Evolutionary conservation across 345 rosid species (phyloP).

Genomic region (Murraya paniculata): DNA sequence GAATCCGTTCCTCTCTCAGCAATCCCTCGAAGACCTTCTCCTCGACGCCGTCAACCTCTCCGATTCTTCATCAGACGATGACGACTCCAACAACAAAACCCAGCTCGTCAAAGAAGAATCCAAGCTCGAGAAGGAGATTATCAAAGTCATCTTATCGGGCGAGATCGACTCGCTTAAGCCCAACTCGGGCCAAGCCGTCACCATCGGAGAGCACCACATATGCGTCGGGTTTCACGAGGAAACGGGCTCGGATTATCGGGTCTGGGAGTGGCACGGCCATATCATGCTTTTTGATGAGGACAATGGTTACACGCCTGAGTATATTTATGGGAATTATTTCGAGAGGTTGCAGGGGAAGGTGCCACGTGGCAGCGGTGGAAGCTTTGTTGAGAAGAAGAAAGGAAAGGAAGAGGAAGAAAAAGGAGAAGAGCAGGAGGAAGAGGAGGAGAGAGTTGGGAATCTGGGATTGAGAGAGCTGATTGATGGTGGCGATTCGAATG

Average conservation of each 20-base stretch:
- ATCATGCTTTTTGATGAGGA: slow-evolving; percentile 91
- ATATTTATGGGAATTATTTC: slow-evolving; percentile 93
- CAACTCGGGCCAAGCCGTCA: slow-evolving; percentile 91
- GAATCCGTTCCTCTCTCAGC: slow-evolving; percentile 42
- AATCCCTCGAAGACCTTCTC: slow-evolving; percentile 82
- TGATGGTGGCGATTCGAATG: slow-evolving; percentile 52
- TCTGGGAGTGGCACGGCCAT: slow-evolving; percentile 99
- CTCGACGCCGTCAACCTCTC: slow-evolving; percentile 46
- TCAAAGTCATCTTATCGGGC: slow-evolving; percentile 69
- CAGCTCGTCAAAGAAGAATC: slow-evolving; percentile 77
- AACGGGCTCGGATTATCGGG: slow-evolving; percentile 78
- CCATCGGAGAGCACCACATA: slow-evolving; percentile 83
- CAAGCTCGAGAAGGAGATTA: slow-evolving; percentile 76
- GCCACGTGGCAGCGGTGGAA: neutral
- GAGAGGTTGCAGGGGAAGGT: slow-evolving; percentile 69
- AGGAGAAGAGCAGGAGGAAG: slow-evolving; percentile 19
- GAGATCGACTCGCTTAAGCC: slow-evolving; percentile 72
- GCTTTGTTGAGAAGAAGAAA: slow-evolving; percentile 18
- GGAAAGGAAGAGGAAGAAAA: slow-evolving; percentile 38
- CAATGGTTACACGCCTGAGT: slow-evolving; percentile 81
- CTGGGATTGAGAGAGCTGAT: slow-evolving; percentile 87
- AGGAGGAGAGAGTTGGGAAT: slow-evolving; percentile 48
- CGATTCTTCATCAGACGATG: slow-evolving; percentile 48
- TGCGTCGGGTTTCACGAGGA: slow-evolving; percentile 90
- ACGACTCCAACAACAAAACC: slow-evolving; percentile 12